phyloP scores from a whole-genome alignment of 441 rosid species.

The Erodium texanum region DNA sequence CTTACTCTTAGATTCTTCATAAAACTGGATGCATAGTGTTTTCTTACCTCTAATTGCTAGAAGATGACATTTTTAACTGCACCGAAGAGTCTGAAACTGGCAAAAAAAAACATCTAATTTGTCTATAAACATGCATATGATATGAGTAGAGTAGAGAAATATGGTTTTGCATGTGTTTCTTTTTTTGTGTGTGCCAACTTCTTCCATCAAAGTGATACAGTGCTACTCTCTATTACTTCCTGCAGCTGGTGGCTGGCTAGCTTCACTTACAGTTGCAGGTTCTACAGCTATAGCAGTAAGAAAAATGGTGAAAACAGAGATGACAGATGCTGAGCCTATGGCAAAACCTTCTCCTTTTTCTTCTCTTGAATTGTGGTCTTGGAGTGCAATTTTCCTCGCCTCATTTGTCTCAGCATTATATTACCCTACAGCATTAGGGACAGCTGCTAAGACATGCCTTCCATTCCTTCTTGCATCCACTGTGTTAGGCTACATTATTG shows the following conservation, averaged over 20 bases:
- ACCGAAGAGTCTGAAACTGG: not conserved
- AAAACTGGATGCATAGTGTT: not conserved
- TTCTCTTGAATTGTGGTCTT: constrained; percentile 50
- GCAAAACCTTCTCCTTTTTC: constrained; percentile 75
- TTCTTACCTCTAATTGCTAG: not conserved
- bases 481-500: constrained; percentile 78
- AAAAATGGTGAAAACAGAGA: constrained; percentile 69
- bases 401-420: constrained; percentile 61
- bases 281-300: constrained; percentile 79
- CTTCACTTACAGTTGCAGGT: constrained; percentile 87
- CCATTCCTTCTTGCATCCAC: constrained; percentile 91
- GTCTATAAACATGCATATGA: not conserved
- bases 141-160: not conserved
- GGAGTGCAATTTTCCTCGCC: constrained; percentile 61
- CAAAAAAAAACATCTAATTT: not conserved
- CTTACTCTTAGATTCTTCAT: not conserved
- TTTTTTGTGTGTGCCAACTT: not conserved
- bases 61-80: not conserved
- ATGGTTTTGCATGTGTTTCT: not conserved
- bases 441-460: constrained; percentile 73
- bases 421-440: constrained; percentile 63
- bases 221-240: constrained; percentile 7
- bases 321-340: constrained; percentile 94
- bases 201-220: not conserved
- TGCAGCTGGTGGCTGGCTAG: constrained; percentile 91